Conservation (phyloP, 805 yeast genomes). For the baker's yeast (Saccharomyces cerevisiae) region DNA sequence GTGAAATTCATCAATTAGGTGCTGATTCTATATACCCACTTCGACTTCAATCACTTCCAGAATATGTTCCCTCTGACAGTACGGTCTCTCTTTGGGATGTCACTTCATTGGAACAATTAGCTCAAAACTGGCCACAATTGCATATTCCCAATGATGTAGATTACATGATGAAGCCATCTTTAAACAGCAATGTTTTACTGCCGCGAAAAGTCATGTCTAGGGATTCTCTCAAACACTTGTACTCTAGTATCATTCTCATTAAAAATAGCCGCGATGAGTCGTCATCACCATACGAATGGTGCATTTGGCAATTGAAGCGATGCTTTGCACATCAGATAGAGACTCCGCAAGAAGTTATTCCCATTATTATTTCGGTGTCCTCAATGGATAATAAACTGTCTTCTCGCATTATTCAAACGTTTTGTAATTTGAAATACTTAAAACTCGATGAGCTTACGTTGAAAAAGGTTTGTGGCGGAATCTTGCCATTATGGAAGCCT, state of each 20-base stretch:
- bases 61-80: constrained; percentile 3
- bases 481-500: background rate
- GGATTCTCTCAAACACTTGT: background rate
- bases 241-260: background rate
- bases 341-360: background rate
- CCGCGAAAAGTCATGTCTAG: background rate
- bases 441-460: background rate
- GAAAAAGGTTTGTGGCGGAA: background rate
- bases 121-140: constrained; percentile 12
- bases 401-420: background rate
- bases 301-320: background rate
- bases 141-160: constrained; percentile 11
- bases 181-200: background rate
- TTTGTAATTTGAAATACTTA: background rate
- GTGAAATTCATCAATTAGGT: background rate
- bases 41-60: background rate
- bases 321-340: background rate
- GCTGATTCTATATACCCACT: background rate
- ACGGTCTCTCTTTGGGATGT: constrained; percentile 9
- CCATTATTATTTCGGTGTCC: background rate
- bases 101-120: constrained; percentile 11
- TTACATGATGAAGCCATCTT: background rate
- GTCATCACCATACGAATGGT: background rate
- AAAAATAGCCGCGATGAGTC: background rate
- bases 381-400: background rate